phyloP scores from a whole-genome alignment of 768 basidiomycete species.

The Lactifluus rugatus region DNA sequence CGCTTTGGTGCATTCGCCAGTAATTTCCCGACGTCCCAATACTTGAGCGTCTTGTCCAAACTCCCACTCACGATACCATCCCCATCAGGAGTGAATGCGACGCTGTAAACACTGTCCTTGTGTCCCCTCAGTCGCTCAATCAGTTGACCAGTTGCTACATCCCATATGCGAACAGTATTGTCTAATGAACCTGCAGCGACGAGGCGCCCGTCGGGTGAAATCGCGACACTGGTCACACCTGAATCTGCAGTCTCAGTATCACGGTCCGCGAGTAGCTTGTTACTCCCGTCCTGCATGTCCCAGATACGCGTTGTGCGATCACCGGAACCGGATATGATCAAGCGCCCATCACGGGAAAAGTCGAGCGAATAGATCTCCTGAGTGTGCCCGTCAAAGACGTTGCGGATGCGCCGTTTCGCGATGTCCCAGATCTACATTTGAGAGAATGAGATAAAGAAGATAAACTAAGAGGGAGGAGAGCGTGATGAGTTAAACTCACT shows the following conservation, averaged over 20 bases:
- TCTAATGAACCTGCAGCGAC: conserved; percentile 53
- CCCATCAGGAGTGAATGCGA: conserved; percentile 89
- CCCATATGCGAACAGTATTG: conserved; percentile 65
- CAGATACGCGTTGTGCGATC: conserved; percentile 56
- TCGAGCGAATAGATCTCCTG: conserved; percentile 93
- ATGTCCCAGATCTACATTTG: conserved; percentile 81
- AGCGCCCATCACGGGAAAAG: conserved; percentile 77
- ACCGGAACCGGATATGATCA: conserved; percentile 85
- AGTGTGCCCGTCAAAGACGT: conserved; percentile 78
- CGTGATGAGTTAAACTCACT: conserved; percentile 37
- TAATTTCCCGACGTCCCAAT: conserved; percentile 45
- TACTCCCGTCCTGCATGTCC: conserved; percentile 42
- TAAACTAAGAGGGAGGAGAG: background rate
- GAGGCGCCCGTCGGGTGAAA: conserved; percentile 48
- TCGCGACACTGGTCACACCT: conserved; percentile 50
- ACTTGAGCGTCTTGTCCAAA: conserved; percentile 53
- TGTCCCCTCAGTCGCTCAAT: conserved; percentile 51
- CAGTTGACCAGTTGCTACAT: conserved; percentile 46
- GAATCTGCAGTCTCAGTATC: conserved; percentile 46
- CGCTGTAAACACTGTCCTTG: conserved; percentile 53
- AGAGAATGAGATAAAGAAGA: background rate
- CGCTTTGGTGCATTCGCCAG: conserved; percentile 29
- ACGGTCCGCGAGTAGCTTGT: conserved; percentile 37
- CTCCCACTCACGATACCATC: conserved; percentile 83
- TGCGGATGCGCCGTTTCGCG: conserved; percentile 63